These are phyloP conservation scores for Nothophytophthora sp. DNA, from an alignment of 352 stramenopile species.

Conservation along the genomic window DNA sequence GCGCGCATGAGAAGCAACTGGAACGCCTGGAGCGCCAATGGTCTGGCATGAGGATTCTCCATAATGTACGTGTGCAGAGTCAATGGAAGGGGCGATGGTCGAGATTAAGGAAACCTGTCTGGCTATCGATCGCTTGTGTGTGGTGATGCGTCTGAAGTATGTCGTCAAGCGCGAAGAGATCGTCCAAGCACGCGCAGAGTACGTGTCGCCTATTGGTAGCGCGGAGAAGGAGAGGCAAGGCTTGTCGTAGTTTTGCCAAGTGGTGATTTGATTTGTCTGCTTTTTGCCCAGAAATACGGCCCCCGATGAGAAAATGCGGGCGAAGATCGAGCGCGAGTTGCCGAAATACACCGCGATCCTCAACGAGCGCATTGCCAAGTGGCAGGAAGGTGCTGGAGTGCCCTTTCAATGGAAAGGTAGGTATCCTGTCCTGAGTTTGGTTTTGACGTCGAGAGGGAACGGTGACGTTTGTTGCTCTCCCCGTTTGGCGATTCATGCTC, in stretches of 20 bases:
- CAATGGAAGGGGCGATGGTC: not conserved
- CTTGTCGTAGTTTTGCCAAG: not conserved
- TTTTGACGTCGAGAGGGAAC: not conserved
- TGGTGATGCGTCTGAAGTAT: conserved; percentile 19
- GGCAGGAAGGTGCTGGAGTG: conserved; percentile 33
- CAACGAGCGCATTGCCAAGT: conserved; percentile 34
- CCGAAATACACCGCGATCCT: conserved; percentile 44
- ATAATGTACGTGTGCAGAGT: conserved; percentile 6
- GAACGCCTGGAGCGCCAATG: conserved; percentile 27
- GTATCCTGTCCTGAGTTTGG: not conserved
- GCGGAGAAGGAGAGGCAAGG: not conserved
- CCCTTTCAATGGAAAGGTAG: conserved; percentile 46
- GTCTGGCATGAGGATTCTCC: conserved; percentile 19
- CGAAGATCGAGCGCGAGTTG: conserved; percentile 41
- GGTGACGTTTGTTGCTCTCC: too few relatives aligned
- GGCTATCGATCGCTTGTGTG: too few relatives aligned
- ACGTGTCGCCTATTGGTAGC: conserved; percentile 1
- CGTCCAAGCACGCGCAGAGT: conserved; percentile 34
- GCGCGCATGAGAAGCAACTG: conserved; percentile 29
- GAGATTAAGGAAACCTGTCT: not conserved
- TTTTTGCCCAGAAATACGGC: conserved; percentile 14
- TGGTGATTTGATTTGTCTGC: not conserved
- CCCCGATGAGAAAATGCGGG: conserved; percentile 32
- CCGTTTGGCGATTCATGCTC: too few relatives aligned
- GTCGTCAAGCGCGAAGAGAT: conserved; percentile 50